Conservation (phyloP, 2,329 filamentous ascomycete species). For the Penicillium sp. region DNA sequence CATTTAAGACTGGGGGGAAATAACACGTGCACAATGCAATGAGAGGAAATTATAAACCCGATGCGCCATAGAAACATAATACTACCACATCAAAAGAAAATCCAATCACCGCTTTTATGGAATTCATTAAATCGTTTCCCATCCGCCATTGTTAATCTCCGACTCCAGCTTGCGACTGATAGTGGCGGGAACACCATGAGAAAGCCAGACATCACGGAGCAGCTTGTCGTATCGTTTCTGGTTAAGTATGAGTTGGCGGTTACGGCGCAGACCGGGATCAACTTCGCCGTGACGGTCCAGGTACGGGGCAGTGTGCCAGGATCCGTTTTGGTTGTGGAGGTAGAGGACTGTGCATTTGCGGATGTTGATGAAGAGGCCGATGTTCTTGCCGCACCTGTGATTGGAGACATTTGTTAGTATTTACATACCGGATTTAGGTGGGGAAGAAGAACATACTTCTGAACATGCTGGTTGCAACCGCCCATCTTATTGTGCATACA, state of each 20-base stretch:
- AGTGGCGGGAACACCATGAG: constrained; percentile 82
- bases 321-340: constrained; percentile 78
- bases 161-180: constrained; percentile 90
- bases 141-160: constrained; percentile 95
- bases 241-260: constrained; percentile 87
- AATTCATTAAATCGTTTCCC: constrained; percentile 70
- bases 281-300: constrained; percentile 95
- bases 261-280: constrained; percentile 85
- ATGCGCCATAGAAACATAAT: constrained; percentile 6
- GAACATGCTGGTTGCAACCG: constrained; percentile 88
- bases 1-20: no score
- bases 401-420: constrained; percentile 19
- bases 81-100: background rate
- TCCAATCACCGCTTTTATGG: constrained; percentile 7
- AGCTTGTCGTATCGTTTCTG: constrained; percentile 92
- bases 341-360: constrained; percentile 94
- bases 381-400: constrained; percentile 78
- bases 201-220: constrained; percentile 82
- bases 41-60: background rate
- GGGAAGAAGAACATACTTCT: constrained; percentile 63
- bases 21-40: background rate
- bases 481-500: constrained; percentile 75
- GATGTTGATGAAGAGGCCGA: constrained; percentile 95
- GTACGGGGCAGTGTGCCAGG: constrained; percentile 86
- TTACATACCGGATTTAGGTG: background rate